phyloP scores from a whole-genome alignment of 2,329 filamentous ascomycete species.

The Penicillium sp. region DNA sequence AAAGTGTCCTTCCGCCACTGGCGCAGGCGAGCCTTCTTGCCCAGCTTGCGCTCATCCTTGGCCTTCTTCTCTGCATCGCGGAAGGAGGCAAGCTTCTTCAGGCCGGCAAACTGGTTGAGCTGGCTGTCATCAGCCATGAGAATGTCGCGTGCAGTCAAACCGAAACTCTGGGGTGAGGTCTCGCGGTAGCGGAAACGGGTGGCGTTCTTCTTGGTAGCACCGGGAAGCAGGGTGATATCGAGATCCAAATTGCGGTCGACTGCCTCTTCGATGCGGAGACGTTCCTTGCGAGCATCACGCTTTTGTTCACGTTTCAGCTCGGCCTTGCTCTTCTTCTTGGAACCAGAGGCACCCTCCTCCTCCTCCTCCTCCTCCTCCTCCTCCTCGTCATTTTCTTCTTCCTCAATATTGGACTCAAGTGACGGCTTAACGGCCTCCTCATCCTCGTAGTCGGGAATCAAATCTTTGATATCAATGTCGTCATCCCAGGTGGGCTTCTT shows the following conservation, averaged over 20 bases:
- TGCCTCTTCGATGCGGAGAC: conserved; percentile 79
- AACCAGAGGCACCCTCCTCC: conserved; percentile 48
- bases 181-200: conserved; percentile 86
- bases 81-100: conserved; percentile 94
- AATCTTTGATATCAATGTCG: conserved; percentile 94
- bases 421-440: conserved; percentile 61
- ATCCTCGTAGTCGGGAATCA: conserved; percentile 85
- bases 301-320: conserved; percentile 61
- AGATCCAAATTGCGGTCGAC: conserved; percentile 81
- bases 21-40: conserved; percentile 87
- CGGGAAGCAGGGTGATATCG: conserved; percentile 63
- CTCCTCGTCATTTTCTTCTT: conserved; percentile 53
- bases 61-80: conserved; percentile 86
- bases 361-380: conserved; percentile 38
- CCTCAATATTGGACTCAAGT: conserved; percentile 60
- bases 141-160: conserved; percentile 86
- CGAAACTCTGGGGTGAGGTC: conserved; percentile 86
- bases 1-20: conserved; percentile 79
- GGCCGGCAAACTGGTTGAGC: conserved; percentile 85
- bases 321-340: conserved; percentile 49
- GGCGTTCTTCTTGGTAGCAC: conserved; percentile 54
- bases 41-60: conserved; percentile 81
- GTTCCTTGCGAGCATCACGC: conserved; percentile 76
- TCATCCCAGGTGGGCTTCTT: conserved; percentile 95
- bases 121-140: conserved; percentile 82